These are phyloP conservation scores for Globisporangium cederbergense DNA, from an alignment of 352 stramenopile species.

Conservation along the genomic window DNA sequence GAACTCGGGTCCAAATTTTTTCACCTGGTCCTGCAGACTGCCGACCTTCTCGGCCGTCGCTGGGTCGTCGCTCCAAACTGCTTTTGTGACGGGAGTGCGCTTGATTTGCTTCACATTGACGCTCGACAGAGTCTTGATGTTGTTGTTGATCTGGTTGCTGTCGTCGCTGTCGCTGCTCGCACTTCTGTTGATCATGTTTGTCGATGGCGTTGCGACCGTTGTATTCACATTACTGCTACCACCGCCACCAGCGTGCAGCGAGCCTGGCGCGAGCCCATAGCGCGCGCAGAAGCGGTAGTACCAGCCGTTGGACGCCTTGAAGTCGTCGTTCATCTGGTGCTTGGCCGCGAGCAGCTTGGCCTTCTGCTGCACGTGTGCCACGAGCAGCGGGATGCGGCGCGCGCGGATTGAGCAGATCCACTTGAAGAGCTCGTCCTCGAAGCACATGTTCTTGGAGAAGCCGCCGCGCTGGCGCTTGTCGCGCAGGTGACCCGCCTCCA, in stretches of 20 bases:
- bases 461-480: constrained; percentile 61
- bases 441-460: constrained; percentile 56
- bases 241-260: constrained; percentile 21
- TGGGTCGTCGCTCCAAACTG: constrained; percentile 9
- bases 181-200: background rate
- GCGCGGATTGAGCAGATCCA: constrained; percentile 59
- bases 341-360: constrained; percentile 39
- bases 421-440: constrained; percentile 61
- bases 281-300: constrained; percentile 75
- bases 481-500: constrained; percentile 23
- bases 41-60: constrained; percentile 11
- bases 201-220: background rate
- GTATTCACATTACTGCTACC: background rate
- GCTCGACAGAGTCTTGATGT: background rate
- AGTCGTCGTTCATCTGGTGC: constrained; percentile 40
- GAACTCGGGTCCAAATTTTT: constrained; percentile 32
- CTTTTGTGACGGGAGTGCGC: background rate
- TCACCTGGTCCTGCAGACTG: constrained; percentile 20
- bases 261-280: constrained; percentile 47
- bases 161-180: background rate
- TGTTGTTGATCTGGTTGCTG: background rate
- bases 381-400: constrained; percentile 41
- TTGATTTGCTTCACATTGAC: background rate
- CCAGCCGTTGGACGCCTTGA: constrained; percentile 72
- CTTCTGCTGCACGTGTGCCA: constrained; percentile 58